A percentile compares a stretch with the other conserved stretches of the same genome.
Evolutionary conservation across 129 eudicot species (phyloP).

Genomic region (Arctium minus): DNA sequence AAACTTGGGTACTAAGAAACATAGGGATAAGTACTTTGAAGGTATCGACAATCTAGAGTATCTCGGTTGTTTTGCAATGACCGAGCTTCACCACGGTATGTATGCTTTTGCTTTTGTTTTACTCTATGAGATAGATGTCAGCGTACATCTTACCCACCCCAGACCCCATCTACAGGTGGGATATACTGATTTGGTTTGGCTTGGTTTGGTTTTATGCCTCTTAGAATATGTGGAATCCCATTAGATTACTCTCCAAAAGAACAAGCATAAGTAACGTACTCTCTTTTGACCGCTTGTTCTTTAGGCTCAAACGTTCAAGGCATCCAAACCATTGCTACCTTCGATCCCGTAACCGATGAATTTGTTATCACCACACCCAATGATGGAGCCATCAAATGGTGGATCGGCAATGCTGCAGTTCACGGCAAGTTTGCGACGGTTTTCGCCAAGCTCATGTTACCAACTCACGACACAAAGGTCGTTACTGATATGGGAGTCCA

Average conservation of each 20-base stretch:
- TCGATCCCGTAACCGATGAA: conserved; percentile 80
- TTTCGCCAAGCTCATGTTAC: conserved; percentile 80
- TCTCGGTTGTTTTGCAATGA: conserved; percentile 97
- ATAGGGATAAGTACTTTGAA: conserved; percentile 77
- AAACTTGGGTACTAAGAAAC: conserved; percentile 95
- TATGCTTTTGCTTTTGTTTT: not conserved
- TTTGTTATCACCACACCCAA: conserved; percentile 83
- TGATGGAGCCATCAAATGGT: conserved; percentile 95
- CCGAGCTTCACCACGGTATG: conserved; percentile 97
- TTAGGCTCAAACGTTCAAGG: conserved; percentile 97
- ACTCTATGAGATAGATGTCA: not conserved
- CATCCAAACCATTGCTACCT: conserved; percentile 75
- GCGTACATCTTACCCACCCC: not conserved
- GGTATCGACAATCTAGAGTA: conserved; percentile 89
- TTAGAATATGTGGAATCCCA: not conserved
- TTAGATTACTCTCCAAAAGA: not conserved
- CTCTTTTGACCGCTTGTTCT: conserved; percentile 9
- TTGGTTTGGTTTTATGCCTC: no score
- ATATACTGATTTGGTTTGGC: not conserved
- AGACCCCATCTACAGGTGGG: not conserved
- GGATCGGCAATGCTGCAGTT: conserved; percentile 98
- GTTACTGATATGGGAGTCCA: conserved; percentile 95
- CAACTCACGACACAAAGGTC: conserved; percentile 63
- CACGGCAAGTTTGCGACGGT: conserved; percentile 96
- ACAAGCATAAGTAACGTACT: no score